phyloP scores from a whole-genome alignment of 129 eudicot species.

The Flaveria trinervia region DNA sequence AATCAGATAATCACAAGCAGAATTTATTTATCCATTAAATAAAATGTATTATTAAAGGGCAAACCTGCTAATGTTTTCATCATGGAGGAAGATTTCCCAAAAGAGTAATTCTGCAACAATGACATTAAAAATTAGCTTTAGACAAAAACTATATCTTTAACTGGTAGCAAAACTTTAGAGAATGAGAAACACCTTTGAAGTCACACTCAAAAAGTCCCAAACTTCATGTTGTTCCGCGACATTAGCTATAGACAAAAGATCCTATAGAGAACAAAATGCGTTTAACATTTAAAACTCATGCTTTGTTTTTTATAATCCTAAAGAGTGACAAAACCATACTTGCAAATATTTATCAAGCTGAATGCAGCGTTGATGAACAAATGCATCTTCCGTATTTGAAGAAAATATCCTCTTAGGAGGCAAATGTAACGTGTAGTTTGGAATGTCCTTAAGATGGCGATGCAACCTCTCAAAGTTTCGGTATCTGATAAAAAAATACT shows the following conservation, averaged over 20 bases:
- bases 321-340: conserved; percentile 43
- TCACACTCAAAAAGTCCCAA: conserved; percentile 87
- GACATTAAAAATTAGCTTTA: conserved; percentile 4
- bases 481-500: conserved; percentile 54
- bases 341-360: conserved; percentile 95
- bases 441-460: conserved; percentile 93
- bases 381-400: conserved; percentile 97
- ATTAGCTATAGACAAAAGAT: conserved; percentile 92
- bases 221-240: conserved; percentile 99
- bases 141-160: background rate
- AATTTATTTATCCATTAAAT: background rate
- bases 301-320: background rate
- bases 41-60: background rate
- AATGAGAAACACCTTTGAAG: conserved; percentile 68
- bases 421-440: conserved; percentile 88
- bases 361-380: conserved; percentile 98
- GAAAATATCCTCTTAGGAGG: conserved; percentile 99
- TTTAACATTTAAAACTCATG: background rate
- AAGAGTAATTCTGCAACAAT: conserved; percentile 78
- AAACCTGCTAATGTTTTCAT: conserved; percentile 92
- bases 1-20: conserved; percentile 1
- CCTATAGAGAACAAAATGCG: conserved; percentile 51
- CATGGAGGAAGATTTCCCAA: conserved; percentile 89
- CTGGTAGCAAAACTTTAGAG: background rate
- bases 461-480: conserved; percentile 96